A percentile compares a stretch with the other conserved stretches of the same genome.
These are phyloP conservation scores for Phialocephala subalpina DNA, from an alignment of 2,329 filamentous ascomycete genomes.

Conservation along the genomic window DNA sequence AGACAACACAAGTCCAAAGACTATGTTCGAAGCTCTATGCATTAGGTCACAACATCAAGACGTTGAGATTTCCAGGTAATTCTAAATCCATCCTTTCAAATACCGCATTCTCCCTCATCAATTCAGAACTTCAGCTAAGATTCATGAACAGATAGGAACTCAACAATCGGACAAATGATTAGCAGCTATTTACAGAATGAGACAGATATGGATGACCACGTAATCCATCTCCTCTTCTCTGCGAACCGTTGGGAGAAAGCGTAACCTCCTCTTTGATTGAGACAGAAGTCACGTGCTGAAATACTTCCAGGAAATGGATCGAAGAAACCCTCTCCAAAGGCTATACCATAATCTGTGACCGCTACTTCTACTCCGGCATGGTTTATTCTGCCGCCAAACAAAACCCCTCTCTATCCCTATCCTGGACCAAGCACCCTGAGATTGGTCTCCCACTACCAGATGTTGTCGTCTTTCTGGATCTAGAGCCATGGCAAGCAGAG, in stretches of 20 bases:
- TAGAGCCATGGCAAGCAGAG: slow-evolving; percentile 76
- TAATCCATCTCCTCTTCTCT: slow-evolving; percentile 76
- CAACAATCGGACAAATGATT: slow-evolving; percentile 74
- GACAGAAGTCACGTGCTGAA: slow-evolving; percentile 1
- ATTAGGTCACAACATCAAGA: slow-evolving; percentile 60
- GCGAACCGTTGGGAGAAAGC: slow-evolving; percentile 74
- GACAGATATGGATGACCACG: slow-evolving; percentile 70
- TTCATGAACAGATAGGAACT: slow-evolving; percentile 64
- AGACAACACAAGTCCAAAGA: slow-evolving; percentile 73
- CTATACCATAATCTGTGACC: slow-evolving; percentile 82
- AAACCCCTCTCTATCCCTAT: slow-evolving; percentile 71
- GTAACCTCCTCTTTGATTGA: slow-evolving; percentile 21
- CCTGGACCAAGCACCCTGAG: slow-evolving; percentile 87
- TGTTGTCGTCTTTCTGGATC: slow-evolving; percentile 85
- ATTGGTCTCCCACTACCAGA: slow-evolving; percentile 88
- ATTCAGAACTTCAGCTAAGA: slow-evolving; percentile 3
- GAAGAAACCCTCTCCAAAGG: slow-evolving; percentile 65
- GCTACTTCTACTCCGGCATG: slow-evolving; percentile 94
- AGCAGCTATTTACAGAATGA: slow-evolving; percentile 69
- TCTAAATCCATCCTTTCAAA: slow-evolving; percentile 13
- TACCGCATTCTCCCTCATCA: slow-evolving; percentile 9
- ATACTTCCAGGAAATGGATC: slow-evolving; percentile 56
- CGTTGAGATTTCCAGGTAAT: slow-evolving; percentile 73
- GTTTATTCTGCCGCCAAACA: slow-evolving; percentile 92
- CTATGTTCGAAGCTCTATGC: slow-evolving; percentile 61